These are phyloP conservation scores for Leccinum huronense DNA, from an alignment of 1,284 basidiomycete species.

Conservation along the genomic window DNA sequence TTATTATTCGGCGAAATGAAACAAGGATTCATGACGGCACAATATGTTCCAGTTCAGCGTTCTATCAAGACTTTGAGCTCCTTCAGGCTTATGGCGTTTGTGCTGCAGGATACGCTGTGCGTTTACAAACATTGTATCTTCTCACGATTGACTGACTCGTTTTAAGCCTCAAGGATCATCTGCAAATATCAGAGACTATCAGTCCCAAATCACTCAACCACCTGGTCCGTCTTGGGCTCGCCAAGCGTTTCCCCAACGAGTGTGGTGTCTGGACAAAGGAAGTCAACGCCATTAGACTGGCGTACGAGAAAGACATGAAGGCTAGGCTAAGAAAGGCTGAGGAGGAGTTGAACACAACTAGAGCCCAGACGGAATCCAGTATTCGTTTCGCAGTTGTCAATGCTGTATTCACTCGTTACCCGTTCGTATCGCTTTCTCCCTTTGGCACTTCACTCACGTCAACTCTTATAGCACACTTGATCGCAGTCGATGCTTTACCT, in stretches of 20 bases:
- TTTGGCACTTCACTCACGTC: background rate
- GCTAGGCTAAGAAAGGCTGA: slow-evolving; percentile 17
- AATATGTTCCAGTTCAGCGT: slow-evolving; percentile 27
- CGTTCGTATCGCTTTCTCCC: slow-evolving; percentile 23
- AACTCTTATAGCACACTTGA: slow-evolving; percentile 20
- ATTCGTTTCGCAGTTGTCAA: slow-evolving; percentile 31
- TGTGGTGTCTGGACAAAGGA: slow-evolving; percentile 30
- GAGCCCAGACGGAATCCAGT: slow-evolving; percentile 19
- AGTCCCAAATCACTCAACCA: slow-evolving; percentile 30
- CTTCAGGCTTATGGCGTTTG: slow-evolving; percentile 12
- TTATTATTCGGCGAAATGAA: slow-evolving; percentile 37
- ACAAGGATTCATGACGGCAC: slow-evolving; percentile 35
- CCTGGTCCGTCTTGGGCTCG: slow-evolving; percentile 37
- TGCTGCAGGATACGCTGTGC: slow-evolving; percentile 26
- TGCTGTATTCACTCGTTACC: slow-evolving; percentile 27
- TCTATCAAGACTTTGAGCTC: slow-evolving; percentile 8
- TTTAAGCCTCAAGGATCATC: slow-evolving; percentile 28
- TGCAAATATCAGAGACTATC: slow-evolving; percentile 34
- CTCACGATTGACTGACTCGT: slow-evolving; percentile 7
- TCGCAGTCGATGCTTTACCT: slow-evolving; percentile 18
- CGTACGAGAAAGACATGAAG: slow-evolving; percentile 7
- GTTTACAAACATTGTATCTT: slow-evolving; percentile 1
- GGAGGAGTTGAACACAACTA: slow-evolving; percentile 12
- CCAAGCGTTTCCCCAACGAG: slow-evolving; percentile 30
- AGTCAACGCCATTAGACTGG: slow-evolving; percentile 10